A percentile compares a stretch with the other conserved stretches of the same genome.
phyloP scores from a whole-genome alignment of 1,284 basidiomycete species.

The Cutaneotrichosporon cutaneum region DNA sequence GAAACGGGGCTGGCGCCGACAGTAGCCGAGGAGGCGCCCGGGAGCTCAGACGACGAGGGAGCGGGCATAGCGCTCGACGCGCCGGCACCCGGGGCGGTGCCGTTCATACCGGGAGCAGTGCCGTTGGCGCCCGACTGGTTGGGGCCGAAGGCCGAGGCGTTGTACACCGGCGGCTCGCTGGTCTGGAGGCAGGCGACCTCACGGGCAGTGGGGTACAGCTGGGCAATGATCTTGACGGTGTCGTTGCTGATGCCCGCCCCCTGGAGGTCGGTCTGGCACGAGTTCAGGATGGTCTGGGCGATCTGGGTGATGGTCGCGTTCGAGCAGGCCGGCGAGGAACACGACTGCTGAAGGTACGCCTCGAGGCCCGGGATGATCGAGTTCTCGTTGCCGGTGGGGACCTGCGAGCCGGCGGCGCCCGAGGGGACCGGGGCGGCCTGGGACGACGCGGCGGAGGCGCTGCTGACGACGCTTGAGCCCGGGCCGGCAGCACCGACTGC shows the following conservation, averaged over 20 bases:
- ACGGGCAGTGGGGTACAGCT: constrained; percentile 43
- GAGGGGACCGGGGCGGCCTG: not conserved
- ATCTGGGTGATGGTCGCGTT: constrained; percentile 38
- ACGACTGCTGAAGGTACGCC: constrained; percentile 40
- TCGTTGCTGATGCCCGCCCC: constrained; percentile 32
- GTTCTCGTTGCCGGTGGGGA: constrained; percentile 33
- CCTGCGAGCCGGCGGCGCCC: constrained; percentile 11
- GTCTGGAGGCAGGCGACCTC: constrained; percentile 50
- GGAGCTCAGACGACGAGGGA: not conserved
- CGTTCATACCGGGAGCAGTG: constrained; percentile 5
- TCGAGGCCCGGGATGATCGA: constrained; percentile 39
- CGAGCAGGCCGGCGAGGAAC: constrained; percentile 41
- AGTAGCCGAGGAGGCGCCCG: not conserved
- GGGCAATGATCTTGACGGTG: constrained; percentile 32
- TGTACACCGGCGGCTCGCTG: not conserved
- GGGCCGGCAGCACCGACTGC: too few relatives aligned
- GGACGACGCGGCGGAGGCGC: not conserved
- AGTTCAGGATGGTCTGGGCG: constrained; percentile 29
- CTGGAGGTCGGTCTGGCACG: constrained; percentile 41
- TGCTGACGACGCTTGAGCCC: too few relatives aligned
- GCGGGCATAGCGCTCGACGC: not conserved
- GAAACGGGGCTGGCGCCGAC: not conserved
- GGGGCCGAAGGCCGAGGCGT: constrained; percentile 28
- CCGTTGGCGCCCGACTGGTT: not conserved
- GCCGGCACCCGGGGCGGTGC: not conserved